Percentiles rank a stretch among this genome's conserved stretches.
Evolutionary conservation across 2,329 filamentous ascomycete genomes (phyloP).

Genomic region (Colletotrichum zoysiae): DNA sequence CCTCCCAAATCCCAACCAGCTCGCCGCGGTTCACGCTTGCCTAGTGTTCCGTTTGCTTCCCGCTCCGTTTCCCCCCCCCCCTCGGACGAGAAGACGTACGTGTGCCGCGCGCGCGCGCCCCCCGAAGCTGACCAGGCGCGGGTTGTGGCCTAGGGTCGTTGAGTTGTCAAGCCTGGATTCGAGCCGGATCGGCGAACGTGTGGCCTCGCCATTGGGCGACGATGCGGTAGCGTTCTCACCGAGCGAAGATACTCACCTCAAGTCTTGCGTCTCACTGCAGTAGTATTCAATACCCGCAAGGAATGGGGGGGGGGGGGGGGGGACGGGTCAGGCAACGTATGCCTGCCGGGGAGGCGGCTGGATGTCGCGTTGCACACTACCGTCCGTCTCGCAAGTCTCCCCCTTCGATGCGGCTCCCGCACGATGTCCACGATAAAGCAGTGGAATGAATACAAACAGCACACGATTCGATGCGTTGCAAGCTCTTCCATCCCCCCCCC

Average conservation of each 20-base stretch:
- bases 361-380: not conserved
- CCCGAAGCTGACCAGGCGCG: not conserved
- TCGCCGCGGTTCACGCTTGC: not conserved
- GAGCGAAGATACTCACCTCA: not conserved
- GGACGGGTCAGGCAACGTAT: not conserved
- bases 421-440: not conserved
- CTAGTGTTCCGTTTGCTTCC: not conserved
- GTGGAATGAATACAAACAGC: not conserved
- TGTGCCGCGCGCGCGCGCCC: not conserved
- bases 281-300: not conserved
- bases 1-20: no score
- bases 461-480: not conserved
- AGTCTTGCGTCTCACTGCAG: not conserved
- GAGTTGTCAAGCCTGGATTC: constrained; percentile 2
- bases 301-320: not conserved
- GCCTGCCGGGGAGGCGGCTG: not conserved
- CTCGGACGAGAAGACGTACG: not conserved
- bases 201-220: constrained; percentile 23
- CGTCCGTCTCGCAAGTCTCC: not conserved
- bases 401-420: not conserved
- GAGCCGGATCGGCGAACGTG: constrained; percentile 10
- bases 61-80: not conserved
- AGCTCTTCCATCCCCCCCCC: not conserved
- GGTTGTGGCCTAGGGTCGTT: not conserved
- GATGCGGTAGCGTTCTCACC: constrained; percentile 6